Evolutionary conservation across 2,329 filamentous ascomycete species (phyloP).

Genomic region (Knufia petricola): DNA sequence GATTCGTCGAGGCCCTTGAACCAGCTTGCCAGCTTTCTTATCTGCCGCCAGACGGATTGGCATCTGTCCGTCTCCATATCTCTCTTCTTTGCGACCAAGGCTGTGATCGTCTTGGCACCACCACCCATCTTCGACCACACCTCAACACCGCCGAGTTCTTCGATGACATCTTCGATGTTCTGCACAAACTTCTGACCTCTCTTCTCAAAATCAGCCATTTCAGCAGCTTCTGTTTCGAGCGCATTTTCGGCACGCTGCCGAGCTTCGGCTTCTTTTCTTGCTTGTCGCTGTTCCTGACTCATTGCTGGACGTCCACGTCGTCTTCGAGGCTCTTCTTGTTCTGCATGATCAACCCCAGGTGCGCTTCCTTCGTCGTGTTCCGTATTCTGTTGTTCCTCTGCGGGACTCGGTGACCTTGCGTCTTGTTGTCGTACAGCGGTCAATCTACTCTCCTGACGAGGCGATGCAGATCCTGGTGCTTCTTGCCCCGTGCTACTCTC

Average conservation of each 20-base stretch:
- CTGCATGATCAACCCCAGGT: background rate
- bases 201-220: slow-evolving; percentile 9
- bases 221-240: slow-evolving; percentile 11
- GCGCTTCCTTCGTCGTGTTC: background rate
- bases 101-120: slow-evolving; percentile 8
- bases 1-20: background rate
- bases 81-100: slow-evolving; percentile 10
- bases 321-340: slow-evolving; percentile 12
- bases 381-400: background rate
- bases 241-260: slow-evolving; percentile 1
- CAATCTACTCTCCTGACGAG: background rate
- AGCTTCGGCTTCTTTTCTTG: slow-evolving; percentile 12
- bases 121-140: slow-evolving; percentile 22
- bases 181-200: slow-evolving; percentile 10
- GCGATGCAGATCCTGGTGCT: background rate
- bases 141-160: slow-evolving; percentile 18
- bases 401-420: too few relatives aligned
- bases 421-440: background rate
- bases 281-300: slow-evolving; percentile 21
- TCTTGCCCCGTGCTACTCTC: too few relatives aligned
- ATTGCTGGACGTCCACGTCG: slow-evolving; percentile 12
- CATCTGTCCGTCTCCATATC: slow-evolving; percentile 10
- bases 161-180: slow-evolving; percentile 19
- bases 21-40: background rate
- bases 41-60: slow-evolving; percentile 8